Base-by-base conservation (phyloP, 306 rosid genomes). In the Dalbergia oliveri region DNA sequence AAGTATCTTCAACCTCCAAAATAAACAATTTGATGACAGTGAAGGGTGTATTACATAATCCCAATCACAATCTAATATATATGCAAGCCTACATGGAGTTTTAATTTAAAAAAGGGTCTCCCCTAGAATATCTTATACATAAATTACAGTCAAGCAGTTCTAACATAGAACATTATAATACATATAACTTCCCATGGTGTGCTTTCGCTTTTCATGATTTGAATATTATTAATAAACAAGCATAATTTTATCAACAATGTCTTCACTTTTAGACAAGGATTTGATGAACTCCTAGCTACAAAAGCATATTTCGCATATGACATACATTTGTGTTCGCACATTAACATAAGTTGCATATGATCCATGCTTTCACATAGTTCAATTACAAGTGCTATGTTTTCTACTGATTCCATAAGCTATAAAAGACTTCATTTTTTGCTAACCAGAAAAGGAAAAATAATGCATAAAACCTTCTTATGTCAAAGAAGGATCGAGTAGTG, bases 251-350 rank as follows among this genome's bases (percentile, higher is more conserved):
- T 35, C 58, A 66, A 67, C 23, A 49, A 13, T 51, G 69, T 66
- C 69, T 60, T 70, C 15, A 76, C 16, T 47, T 74, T 83, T 47
- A 23, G 33, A 66, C 56, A 77, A 59, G 70, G 68, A 81, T 72
- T 59, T 19, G 15, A 41, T 45, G 56, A 72, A 16, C 64, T 77
- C 72, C 54, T 26, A 44, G 72, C 66, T 66, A 76, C 64, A 65
- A 71, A 63, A 58, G 33, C 68, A 70, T 26, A 66, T 19, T 64
- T 63, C 19, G 39, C 10, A 49, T 58, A 15, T 69, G 49, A 61
- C 19, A 13, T 23, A 56, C 9, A 35, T 67, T 79, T 61, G 31
- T 8, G 34, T 5, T 33, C 39, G 34, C 63, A 31, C 9, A 39
- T 21, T 65, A 78, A 66, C 63, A 37, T 78, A 56, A 11, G 67